Conservation (phyloP, 371 early-diverging fungal genomes). For the Actinomortierella ambigua region DNA sequence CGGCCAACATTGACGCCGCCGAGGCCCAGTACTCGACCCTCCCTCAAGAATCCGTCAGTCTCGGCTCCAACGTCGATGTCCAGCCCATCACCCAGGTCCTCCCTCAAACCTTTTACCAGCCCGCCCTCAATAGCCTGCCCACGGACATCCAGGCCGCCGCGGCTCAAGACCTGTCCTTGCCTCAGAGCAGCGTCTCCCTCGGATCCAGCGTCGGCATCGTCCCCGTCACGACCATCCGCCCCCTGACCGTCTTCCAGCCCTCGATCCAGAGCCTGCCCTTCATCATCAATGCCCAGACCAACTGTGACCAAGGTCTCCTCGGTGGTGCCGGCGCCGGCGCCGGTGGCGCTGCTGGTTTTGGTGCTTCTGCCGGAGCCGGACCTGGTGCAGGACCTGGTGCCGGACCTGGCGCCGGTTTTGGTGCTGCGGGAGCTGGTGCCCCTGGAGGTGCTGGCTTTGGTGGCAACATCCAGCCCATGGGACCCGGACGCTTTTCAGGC, state of each 20-base stretch:
- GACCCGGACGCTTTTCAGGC: too few relatives aligned
- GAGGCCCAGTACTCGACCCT: slow-evolving; percentile 15
- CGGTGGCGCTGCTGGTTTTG: too few relatives aligned
- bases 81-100: slow-evolving; percentile 33
- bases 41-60: slow-evolving; percentile 27
- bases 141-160: slow-evolving; percentile 26
- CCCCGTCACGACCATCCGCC: slow-evolving; percentile 19
- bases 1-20: slow-evolving; percentile 19
- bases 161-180: slow-evolving; percentile 31
- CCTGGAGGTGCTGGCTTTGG: too few relatives aligned
- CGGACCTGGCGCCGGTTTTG: too few relatives aligned
- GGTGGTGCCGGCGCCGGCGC: too few relatives aligned
- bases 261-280: slow-evolving; percentile 27
- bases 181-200: slow-evolving; percentile 31
- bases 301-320: background rate
- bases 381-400: too few relatives aligned
- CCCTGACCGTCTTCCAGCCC: slow-evolving; percentile 39
- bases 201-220: slow-evolving; percentile 23
- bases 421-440: too few relatives aligned
- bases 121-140: slow-evolving; percentile 27
- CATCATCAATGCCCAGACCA: slow-evolving; percentile 30
- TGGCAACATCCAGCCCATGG: too few relatives aligned
- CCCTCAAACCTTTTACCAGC: slow-evolving; percentile 40
- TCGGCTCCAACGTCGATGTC: slow-evolving; percentile 32
- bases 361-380: too few relatives aligned